Evolutionary conservation across 1,284 basidiomycete genomes (phyloP).

Genomic region (Sporisorium exsertum): DNA sequence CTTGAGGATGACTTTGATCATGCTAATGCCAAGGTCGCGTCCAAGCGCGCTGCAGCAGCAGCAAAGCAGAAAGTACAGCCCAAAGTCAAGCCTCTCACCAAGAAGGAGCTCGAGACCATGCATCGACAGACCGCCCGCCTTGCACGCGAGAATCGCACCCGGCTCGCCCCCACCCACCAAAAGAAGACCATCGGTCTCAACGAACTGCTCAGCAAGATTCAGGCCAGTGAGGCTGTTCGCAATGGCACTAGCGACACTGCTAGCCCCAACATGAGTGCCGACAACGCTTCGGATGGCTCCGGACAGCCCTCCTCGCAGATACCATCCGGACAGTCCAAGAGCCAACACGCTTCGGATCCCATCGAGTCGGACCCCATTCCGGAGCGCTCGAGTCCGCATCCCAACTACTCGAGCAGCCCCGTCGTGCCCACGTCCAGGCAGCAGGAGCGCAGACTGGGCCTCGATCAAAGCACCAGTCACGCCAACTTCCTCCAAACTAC

Average conservation of each 20-base stretch:
- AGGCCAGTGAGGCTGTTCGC: slow-evolving; percentile 22
- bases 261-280: slow-evolving; percentile 5
- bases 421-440: slow-evolving; percentile 34
- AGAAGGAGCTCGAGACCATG: slow-evolving; percentile 62
- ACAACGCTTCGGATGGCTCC: slow-evolving; percentile 7
- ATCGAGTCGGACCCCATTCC: slow-evolving; percentile 50
- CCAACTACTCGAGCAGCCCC: slow-evolving; percentile 33
- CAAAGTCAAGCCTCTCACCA: slow-evolving; percentile 53
- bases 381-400: slow-evolving; percentile 36
- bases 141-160: slow-evolving; percentile 54
- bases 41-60: slow-evolving; percentile 19
- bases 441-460: slow-evolving; percentile 33
- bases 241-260: not conserved
- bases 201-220: slow-evolving; percentile 56
- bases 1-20: slow-evolving; percentile 28
- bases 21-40: slow-evolving; percentile 25
- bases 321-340: slow-evolving; percentile 41
- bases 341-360: slow-evolving; percentile 45
- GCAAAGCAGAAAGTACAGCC: slow-evolving; percentile 29
- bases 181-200: slow-evolving; percentile 54
- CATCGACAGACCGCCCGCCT: slow-evolving; percentile 57
- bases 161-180: slow-evolving; percentile 31
- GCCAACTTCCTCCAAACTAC: slow-evolving; percentile 12
- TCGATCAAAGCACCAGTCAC: slow-evolving; percentile 27
- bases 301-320: slow-evolving; percentile 43